Percentiles rank a stretch among this genome's conserved stretches.
Conservation (phyloP, 345 rosid species). For the Bretschneidera sinensis region DNA sequence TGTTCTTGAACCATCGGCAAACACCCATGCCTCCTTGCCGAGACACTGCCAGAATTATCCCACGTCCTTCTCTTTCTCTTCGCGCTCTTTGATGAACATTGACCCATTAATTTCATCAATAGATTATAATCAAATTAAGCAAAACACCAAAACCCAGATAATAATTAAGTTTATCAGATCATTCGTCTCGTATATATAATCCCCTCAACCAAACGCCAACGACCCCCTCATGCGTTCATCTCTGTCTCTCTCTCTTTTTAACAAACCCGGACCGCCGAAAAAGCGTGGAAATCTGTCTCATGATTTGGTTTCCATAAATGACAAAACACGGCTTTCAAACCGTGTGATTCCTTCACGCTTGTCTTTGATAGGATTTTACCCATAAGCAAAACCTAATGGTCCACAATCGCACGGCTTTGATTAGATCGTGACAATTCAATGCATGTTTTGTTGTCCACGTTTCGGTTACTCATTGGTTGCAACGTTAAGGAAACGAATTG, state of each 20-base stretch:
- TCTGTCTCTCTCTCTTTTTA: too few species aligned
- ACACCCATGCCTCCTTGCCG: constrained; percentile 26
- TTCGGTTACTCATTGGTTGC: too few species aligned
- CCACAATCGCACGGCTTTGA: constrained; percentile 16
- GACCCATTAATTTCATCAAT: too few species aligned
- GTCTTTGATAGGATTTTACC: background rate
- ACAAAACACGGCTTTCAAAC: too few species aligned
- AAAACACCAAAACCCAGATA: too few species aligned
- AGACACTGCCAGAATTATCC: constrained; percentile 3
- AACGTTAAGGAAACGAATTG: too few species aligned
- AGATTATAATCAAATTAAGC: too few species aligned
- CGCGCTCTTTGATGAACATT: constrained; percentile 21
- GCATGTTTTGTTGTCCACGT: background rate
- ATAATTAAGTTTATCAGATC: too few species aligned
- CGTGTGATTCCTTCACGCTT: background rate
- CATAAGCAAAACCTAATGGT: constrained; percentile 13
- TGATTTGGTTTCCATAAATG: background rate
- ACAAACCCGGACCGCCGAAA: background rate
- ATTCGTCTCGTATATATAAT: too few species aligned
- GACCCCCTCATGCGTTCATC: too few species aligned
- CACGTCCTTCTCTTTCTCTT: constrained; percentile 1
- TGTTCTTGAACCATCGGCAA: constrained; percentile 40
- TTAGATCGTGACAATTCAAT: constrained; percentile 8
- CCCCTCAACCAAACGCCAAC: too few species aligned
- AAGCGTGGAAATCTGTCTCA: background rate